Conservation (phyloP, 306 rosid species). For the Ziziphus jujuba region DNA sequence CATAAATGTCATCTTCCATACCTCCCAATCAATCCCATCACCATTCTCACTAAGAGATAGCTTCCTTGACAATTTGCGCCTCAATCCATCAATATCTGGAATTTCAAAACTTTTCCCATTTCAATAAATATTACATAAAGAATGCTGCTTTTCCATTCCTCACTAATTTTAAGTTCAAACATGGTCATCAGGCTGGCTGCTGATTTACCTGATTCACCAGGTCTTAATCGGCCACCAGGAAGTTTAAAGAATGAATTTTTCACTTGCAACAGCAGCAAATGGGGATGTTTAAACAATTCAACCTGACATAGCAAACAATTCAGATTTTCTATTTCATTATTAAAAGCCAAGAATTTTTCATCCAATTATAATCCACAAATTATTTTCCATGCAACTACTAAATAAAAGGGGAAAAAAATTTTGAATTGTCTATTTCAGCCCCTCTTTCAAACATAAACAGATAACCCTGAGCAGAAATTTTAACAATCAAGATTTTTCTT, state of each 20-base stretch:
- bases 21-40: conserved; percentile 84
- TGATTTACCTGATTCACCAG: conserved; percentile 75
- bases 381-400: neutral
- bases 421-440: neutral
- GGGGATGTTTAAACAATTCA: conserved; percentile 93
- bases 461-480: neutral
- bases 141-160: neutral
- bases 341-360: neutral
- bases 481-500: neutral
- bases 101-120: conserved; percentile 16
- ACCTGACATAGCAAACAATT: conserved; percentile 52
- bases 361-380: neutral
- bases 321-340: neutral
- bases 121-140: neutral
- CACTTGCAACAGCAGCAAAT: conserved; percentile 71
- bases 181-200: neutral
- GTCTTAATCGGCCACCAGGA: conserved; percentile 90
- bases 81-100: conserved; percentile 78
- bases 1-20: conserved; percentile 17
- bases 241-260: conserved; percentile 73
- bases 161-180: conserved; percentile 10
- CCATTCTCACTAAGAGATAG: conserved; percentile 52
- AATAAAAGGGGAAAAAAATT: neutral
- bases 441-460: no score
- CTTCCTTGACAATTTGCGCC: conserved; percentile 69